Percentiles rank a stretch among this genome's conserved stretches.
These are phyloP conservation scores for Suillus brevipes DNA, from an alignment of 768 basidiomycete species.

Conservation along the genomic window DNA sequence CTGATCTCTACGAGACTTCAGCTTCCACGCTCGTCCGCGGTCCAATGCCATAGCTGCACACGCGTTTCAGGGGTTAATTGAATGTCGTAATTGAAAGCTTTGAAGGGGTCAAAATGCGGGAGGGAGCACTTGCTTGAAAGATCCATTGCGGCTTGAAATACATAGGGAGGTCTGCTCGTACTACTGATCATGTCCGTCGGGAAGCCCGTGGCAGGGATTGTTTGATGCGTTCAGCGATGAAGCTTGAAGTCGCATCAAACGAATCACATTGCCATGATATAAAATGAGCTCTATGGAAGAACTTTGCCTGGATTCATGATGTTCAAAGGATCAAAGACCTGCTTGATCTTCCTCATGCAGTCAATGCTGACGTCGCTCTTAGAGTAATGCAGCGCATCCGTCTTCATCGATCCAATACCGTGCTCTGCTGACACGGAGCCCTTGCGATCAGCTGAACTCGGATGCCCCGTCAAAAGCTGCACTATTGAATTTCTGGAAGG, in stretches of 20 bases:
- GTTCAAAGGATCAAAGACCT: conserved; percentile 83
- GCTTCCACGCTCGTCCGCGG: not conserved
- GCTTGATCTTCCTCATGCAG: conserved; percentile 89
- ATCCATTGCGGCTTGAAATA: not conserved
- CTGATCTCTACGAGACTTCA: conserved; percentile 11
- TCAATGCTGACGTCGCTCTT: conserved; percentile 78
- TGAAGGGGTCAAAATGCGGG: not conserved
- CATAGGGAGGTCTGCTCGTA: not conserved
- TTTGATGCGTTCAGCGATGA: not conserved
- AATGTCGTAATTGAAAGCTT: not conserved
- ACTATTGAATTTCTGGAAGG: not conserved
- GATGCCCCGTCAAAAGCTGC: conserved; percentile 8
- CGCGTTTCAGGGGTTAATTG: not conserved
- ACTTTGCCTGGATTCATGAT: conserved; percentile 95
- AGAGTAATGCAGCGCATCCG: conserved; percentile 84
- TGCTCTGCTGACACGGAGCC: conserved; percentile 98
- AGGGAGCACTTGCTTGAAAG: not conserved
- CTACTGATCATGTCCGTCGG: not conserved
- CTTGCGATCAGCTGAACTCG: conserved; percentile 58
- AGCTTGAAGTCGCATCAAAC: not conserved
- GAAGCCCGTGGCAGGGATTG: not conserved
- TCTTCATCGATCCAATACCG: conserved; percentile 96
- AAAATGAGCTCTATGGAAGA: conserved; percentile 31
- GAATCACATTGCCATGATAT: not conserved
- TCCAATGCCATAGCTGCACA: not conserved